A percentile compares a stretch with the other conserved stretches of the same genome.
These are phyloP conservation scores for Leccinum rimulosum DNA, from an alignment of 768 basidiomycete genomes.

Conservation along the genomic window DNA sequence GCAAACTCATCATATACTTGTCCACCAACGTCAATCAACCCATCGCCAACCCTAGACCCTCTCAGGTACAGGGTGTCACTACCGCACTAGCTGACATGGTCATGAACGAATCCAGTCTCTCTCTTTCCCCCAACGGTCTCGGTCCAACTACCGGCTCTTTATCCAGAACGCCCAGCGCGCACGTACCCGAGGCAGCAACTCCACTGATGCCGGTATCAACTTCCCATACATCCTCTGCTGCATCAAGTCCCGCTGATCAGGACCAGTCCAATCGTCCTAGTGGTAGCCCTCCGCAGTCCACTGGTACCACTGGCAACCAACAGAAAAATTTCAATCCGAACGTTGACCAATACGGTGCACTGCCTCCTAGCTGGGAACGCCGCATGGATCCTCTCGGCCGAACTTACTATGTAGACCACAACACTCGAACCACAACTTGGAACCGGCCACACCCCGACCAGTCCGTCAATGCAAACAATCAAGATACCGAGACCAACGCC, in stretches of 20 bases:
- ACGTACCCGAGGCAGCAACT: slow-evolving; percentile 52
- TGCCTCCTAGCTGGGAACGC: slow-evolving; percentile 94
- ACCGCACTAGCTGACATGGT: slow-evolving; percentile 61
- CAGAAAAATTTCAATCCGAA: slow-evolving; percentile 91
- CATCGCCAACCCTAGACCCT: slow-evolving; percentile 80
- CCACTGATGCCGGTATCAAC: slow-evolving; percentile 43
- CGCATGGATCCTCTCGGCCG: slow-evolving; percentile 94
- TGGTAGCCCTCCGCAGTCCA: slow-evolving; percentile 22
- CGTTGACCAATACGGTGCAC: slow-evolving; percentile 88
- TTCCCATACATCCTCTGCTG: slow-evolving; percentile 27
- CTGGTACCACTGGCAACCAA: slow-evolving; percentile 35
- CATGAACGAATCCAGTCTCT: slow-evolving; percentile 55
- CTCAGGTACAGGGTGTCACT: slow-evolving; percentile 59
- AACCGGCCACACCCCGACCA: slow-evolving; percentile 83
- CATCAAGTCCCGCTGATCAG: slow-evolving; percentile 28
- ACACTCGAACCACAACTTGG: slow-evolving; percentile 97
- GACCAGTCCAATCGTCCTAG: slow-evolving; percentile 36
- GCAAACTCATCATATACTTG: slow-evolving; percentile 94
- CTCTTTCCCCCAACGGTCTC: slow-evolving; percentile 49
- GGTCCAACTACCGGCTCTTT: slow-evolving; percentile 39
- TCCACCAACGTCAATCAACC: slow-evolving; percentile 88
- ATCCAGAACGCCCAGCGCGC: slow-evolving; percentile 67
- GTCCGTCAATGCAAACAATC: slow-evolving; percentile 64
- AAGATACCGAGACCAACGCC: slow-evolving; percentile 78
- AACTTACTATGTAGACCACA: slow-evolving; percentile 99